Evolutionary conservation across 108 stramenopile species (phyloP), one percentile per base, ranked within the genome.

Genomic region (Asterionellopsis glacialis): DNA sequence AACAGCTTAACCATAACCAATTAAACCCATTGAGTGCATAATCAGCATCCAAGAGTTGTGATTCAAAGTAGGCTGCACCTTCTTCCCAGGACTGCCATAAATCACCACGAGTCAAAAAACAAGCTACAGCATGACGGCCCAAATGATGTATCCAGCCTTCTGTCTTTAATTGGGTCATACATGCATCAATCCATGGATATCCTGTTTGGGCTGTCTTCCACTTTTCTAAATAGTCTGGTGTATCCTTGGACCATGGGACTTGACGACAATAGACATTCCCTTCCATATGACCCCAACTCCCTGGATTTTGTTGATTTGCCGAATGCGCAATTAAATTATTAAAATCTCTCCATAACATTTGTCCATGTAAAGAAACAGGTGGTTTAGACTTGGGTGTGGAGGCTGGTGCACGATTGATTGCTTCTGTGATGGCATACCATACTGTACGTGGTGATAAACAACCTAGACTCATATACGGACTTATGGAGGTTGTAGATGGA

Each of bases 131-230:
- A 68, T 98, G 98, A 27, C 97, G 61, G 12, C 81, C 95, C 18
- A 98, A 70, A 69, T 98, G 98, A 65, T 98, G 98, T 23, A 98
- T 91, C 96, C 96, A 98, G 39, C 96, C 98, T 60, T 87, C 79
- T 42, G 79, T 69, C 22, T 77, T 65, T 33, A 99, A 79, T 63
- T 99, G 96, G 0, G 77, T 83, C 98, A 99, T 99, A 62, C 74
- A 69, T 22, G 98, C 98, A 57, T 99, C 97, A 54, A 99, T 96
- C 64, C 79, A 97, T 10, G 98, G 98, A 73, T 87, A 99, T 9
- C 98, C 98, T 11, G 98, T 99, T 41, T 75, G 50, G 16, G 84
- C 95, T 18, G 80, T 72, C 65, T 91, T 87, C 98, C 98, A 99
- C 12, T 88, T 88, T 16, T 57, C 55, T 33, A 96, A 56, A 1